Base-by-base conservation (phyloP, 805 yeast species). In the Tetrapisispora namnaoensis region DNA sequence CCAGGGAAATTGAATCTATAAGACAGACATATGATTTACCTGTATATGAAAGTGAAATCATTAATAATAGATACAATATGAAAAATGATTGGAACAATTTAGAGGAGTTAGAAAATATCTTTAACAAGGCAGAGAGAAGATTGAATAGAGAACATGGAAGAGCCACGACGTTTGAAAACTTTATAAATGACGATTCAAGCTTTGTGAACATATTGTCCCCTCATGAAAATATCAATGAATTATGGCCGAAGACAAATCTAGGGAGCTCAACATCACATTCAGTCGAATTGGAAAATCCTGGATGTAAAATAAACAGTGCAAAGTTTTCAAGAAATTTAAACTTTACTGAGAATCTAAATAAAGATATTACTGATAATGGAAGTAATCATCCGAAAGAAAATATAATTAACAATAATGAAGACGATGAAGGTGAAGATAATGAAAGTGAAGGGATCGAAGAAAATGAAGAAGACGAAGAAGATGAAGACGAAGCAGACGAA, bases 1-100 rank as follows among this genome's bases (percentile, higher is more conserved):
- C 83, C 65, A 72, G 73, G 30, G 95, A 86, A 55, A 73, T 81
- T 9, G 63, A 59, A 27, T 73, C 58, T 51, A 82, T 80, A 50
- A 68, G 86, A 47, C 64, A 66, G n/a, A 38, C 62, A 2, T 62
- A 72, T 42, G 70, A 72, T 8, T 54, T 76, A 35, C 55, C 57
- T 0, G 51, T 57, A 0, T 71, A 69, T 46, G 49, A 56, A 17
- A 48, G 61, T 21, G 32, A 63, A 27, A 42, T 56, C 53, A 32
- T 69, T 4, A 47, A 55, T 1, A n/a, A 16, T 30, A 59, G 80
- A 41, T 18, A 27, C 14, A 37, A 44, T 8, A 44, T 49, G 0
- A 42, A 51, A 1, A 57, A 59, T 0, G 38, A 57, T 2, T 78
- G 82, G 82, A 30, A 41, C 11, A 22, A 27, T 17, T 62, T 69